Evolutionary conservation across 2,329 filamentous ascomycete species (phyloP).

Genomic region (Teratosphaeriaceae sp.): DNA sequence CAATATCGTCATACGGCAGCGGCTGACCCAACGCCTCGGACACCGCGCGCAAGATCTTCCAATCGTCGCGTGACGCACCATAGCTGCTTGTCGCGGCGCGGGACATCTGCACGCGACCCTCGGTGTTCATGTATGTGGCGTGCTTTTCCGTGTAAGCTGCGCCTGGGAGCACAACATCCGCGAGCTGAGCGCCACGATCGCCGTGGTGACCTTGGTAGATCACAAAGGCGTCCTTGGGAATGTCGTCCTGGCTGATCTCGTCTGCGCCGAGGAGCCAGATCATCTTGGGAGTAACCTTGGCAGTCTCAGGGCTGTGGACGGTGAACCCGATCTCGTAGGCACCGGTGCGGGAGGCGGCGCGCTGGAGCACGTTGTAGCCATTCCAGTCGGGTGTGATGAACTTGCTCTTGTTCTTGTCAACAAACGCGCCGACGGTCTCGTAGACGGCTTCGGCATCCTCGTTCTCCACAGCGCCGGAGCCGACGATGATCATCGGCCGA

Average conservation of each 20-base stretch:
- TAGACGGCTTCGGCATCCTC: slow-evolving; percentile 87
- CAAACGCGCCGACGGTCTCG: slow-evolving; percentile 81
- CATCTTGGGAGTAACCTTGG: slow-evolving; percentile 84
- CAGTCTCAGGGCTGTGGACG: slow-evolving; percentile 72
- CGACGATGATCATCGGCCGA: slow-evolving; percentile 93
- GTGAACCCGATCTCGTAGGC: slow-evolving; percentile 96
- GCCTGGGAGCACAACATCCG: slow-evolving; percentile 87
- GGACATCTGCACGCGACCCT: slow-evolving; percentile 91
- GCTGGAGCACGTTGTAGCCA: slow-evolving; percentile 94
- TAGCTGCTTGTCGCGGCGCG: slow-evolving; percentile 82
- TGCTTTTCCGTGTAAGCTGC: slow-evolving; percentile 97
- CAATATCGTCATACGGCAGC: slow-evolving; percentile 88
- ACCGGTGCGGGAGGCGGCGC: slow-evolving; percentile 83
- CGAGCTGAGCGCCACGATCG: slow-evolving; percentile 85
- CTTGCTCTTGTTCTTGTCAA: slow-evolving; percentile 85
- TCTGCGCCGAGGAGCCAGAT: slow-evolving; percentile 95
- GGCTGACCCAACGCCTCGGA: slow-evolving; percentile 85
- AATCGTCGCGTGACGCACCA: slow-evolving; percentile 88
- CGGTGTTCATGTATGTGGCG: slow-evolving; percentile 94
- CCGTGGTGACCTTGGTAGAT: slow-evolving; percentile 98
- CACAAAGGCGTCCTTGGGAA: slow-evolving; percentile 93
- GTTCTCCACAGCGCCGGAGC: slow-evolving; percentile 87
- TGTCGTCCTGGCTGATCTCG: slow-evolving; percentile 75
- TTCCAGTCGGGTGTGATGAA: slow-evolving; percentile 92
- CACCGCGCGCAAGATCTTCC: slow-evolving; percentile 94